Percentiles rank a stretch among this genome's conserved stretches.
These are phyloP conservation scores for Aspergillus phoenicis DNA, from an alignment of 2,329 filamentous ascomycete genomes.

Conservation along the genomic window DNA sequence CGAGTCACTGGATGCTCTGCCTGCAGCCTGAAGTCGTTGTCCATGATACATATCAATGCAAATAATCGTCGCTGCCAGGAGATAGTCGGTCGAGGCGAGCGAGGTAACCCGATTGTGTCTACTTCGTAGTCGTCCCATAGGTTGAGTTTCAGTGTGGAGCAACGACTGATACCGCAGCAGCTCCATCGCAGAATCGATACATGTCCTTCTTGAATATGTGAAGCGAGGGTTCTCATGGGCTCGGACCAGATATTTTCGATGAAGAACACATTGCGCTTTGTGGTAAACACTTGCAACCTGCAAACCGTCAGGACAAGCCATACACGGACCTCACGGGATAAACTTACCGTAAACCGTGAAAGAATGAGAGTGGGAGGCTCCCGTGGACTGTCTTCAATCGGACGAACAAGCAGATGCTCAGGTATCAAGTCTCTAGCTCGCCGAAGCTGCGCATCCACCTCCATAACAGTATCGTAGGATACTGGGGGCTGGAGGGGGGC, in stretches of 20 bases:
- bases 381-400: constrained; percentile 71
- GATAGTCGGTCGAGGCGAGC: constrained; percentile 80
- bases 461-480: constrained; percentile 64
- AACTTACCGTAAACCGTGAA: constrained; percentile 69
- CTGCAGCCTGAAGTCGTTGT: constrained; percentile 36
- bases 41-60: constrained; percentile 76
- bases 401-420: constrained; percentile 74
- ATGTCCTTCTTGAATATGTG: constrained; percentile 77
- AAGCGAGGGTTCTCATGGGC: constrained; percentile 80
- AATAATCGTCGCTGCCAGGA: constrained; percentile 82
- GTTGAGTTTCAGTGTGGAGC: constrained; percentile 72
- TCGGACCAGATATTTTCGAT: constrained; percentile 80
- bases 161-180: constrained; percentile 76
- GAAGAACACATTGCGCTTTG: constrained; percentile 85
- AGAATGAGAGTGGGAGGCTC: constrained; percentile 72
- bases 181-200: constrained; percentile 83
- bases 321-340: neutral
- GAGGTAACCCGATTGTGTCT: constrained; percentile 79
- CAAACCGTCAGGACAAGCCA: constrained; percentile 15
- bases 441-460: constrained; percentile 60
- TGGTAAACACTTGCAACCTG: constrained; percentile 78
- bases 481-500: constrained; percentile 44
- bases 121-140: constrained; percentile 69
- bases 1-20: constrained; percentile 40
- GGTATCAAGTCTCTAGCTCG: constrained; percentile 68